These are phyloP conservation scores for Hemileccinum impolitum DNA, from an alignment of 768 basidiomycete genomes.

Conservation along the genomic window DNA sequence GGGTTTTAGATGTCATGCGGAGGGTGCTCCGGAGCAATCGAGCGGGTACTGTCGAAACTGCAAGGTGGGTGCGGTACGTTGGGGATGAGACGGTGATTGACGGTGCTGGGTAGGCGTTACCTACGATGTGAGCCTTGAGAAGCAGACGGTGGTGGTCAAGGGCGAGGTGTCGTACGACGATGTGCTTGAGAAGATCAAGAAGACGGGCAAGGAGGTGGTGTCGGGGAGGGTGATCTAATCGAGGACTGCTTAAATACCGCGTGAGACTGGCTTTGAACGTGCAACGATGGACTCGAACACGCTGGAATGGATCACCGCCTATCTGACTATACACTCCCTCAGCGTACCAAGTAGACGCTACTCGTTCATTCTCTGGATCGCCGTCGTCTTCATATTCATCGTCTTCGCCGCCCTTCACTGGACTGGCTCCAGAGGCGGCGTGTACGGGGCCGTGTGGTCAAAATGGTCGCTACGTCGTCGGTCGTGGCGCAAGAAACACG, in stretches of 20 bases:
- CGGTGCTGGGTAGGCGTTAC: conserved; percentile 19
- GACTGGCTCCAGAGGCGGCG: conserved; percentile 39
- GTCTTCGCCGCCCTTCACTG: conserved; percentile 41
- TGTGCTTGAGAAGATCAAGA: conserved; percentile 72
- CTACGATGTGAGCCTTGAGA: conserved; percentile 62
- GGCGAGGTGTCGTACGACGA: conserved; percentile 59
- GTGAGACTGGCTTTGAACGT: no score
- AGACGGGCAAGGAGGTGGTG: conserved; percentile 81
- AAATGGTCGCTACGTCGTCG: conserved; percentile 57
- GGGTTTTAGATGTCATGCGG: conserved; percentile 72
- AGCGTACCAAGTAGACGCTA: conserved; percentile 52
- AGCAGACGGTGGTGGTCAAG: conserved; percentile 70
- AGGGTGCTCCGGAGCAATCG: conserved; percentile 84
- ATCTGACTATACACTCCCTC: conserved; percentile 54
- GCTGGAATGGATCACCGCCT: conserved; percentile 53
- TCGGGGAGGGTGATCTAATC: conserved; percentile 39
- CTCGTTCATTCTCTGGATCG: conserved; percentile 59
- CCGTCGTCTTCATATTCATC: conserved; percentile 41
- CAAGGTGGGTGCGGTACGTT: conserved; percentile 25
- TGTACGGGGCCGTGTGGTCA: conserved; percentile 50
- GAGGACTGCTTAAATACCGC: no score
- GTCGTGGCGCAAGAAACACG: conserved; percentile 53
- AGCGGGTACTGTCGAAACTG: conserved; percentile 68
- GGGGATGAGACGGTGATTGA: not conserved
- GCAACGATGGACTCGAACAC: conserved; percentile 42